A percentile compares a stretch with the other conserved stretches of the same genome.
Conservation (phyloP, 805 yeast species). For the Candida cerambycidarum region DNA sequence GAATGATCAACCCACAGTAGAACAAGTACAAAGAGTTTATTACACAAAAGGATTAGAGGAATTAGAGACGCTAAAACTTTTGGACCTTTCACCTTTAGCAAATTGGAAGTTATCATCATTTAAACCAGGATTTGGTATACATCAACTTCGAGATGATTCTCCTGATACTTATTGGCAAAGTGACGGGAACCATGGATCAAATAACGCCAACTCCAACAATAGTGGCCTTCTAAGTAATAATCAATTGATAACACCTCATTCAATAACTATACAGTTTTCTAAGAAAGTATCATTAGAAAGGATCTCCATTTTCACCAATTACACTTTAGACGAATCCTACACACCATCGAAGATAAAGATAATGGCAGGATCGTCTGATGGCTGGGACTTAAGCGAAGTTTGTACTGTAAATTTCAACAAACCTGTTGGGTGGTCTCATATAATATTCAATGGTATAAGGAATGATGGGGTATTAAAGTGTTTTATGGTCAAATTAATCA, state of each 20-base stretch:
- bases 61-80: slow-evolving; percentile 56
- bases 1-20: slow-evolving; percentile 36
- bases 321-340: slow-evolving; percentile 79
- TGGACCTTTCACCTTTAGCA: slow-evolving; percentile 79
- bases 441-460: slow-evolving; percentile 56
- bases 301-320: slow-evolving; percentile 71
- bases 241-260: slow-evolving; percentile 71
- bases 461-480: slow-evolving; percentile 62
- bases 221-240: slow-evolving; percentile 26
- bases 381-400: slow-evolving; percentile 73
- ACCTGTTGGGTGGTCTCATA: slow-evolving; percentile 78
- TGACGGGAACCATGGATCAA: slow-evolving; percentile 61
- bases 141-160: slow-evolving; percentile 69
- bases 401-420: slow-evolving; percentile 55
- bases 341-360: slow-evolving; percentile 74
- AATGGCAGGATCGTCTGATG: slow-evolving; percentile 71
- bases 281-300: slow-evolving; percentile 70
- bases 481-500: slow-evolving; percentile 59
- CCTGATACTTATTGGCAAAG: slow-evolving; percentile 88
- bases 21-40: slow-evolving; percentile 40
- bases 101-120: slow-evolving; percentile 79
- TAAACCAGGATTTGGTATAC: slow-evolving; percentile 71
- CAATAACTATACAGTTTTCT: slow-evolving; percentile 73
- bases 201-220: slow-evolving; percentile 17
- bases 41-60: slow-evolving; percentile 50